These are phyloP conservation scores for Carallia pectinifolia DNA, from an alignment of 345 rosid species.

Conservation along the genomic window DNA sequence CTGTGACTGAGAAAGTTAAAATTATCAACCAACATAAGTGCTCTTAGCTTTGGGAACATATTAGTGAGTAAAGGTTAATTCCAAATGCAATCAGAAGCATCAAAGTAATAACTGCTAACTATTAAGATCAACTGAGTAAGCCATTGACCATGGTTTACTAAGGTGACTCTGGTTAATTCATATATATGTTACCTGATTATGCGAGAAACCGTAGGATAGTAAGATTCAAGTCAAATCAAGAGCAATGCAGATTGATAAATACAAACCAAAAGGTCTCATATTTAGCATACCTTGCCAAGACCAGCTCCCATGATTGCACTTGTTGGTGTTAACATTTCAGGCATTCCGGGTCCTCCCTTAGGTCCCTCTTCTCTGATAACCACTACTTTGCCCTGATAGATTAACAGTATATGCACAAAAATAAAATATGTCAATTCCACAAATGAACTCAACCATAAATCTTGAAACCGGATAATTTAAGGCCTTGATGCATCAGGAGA, in stretches of 20 bases:
- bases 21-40: neutral
- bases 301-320: constrained; percentile 99
- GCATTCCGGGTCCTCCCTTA: constrained; percentile 99
- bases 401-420: constrained; percentile 14
- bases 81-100: neutral
- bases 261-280: neutral
- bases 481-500: no score
- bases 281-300: constrained; percentile 78
- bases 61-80: neutral
- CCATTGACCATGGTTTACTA: no score
- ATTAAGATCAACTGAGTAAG: neutral
- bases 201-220: neutral
- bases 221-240: constrained; percentile 1
- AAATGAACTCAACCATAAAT: neutral
- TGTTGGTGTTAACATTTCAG: constrained; percentile 98
- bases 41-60: neutral
- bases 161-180: no score
- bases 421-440: neutral
- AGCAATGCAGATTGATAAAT: neutral
- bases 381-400: constrained; percentile 79
- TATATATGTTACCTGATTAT: no score
- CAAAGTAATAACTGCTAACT: neutral
- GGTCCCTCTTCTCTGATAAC: constrained; percentile 98
- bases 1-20: neutral
- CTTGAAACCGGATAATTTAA: neutral